Percentiles rank a stretch among this genome's conserved stretches.
Conservation (phyloP, 192 early-diverging fungal genomes). For the Coemansia sp. region DNA sequence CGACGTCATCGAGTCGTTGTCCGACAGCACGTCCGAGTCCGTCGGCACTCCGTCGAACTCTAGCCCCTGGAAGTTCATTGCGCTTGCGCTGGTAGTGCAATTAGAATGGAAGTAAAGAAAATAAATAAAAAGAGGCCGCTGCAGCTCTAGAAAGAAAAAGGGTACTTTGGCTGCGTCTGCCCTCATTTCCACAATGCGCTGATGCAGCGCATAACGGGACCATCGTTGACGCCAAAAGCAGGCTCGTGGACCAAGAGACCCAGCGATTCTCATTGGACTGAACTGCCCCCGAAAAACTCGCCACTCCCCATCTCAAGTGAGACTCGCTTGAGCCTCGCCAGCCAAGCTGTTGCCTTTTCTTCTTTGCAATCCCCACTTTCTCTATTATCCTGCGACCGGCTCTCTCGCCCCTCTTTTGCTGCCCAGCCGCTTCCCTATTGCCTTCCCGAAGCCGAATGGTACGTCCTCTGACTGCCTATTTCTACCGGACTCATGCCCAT, state of each 20-base stretch:
- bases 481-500: too few species aligned
- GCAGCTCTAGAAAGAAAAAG: neutral
- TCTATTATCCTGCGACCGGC: neutral
- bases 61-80: neutral
- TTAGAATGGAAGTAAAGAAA: neutral
- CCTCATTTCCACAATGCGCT: neutral
- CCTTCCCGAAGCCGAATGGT: neutral
- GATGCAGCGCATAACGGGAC: neutral
- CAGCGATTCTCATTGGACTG: neutral
- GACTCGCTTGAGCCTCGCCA: neutral
- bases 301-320: conserved; percentile 25
- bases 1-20: conserved; percentile 43
- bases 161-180: neutral
- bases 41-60: neutral
- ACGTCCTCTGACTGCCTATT: neutral
- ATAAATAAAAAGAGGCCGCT: neutral
- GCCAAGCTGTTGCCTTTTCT: neutral
- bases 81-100: neutral
- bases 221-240: neutral
- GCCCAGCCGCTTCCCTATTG: neutral
- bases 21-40: conserved; percentile 2
- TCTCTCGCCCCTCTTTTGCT: neutral
- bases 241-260: conserved; percentile 27
- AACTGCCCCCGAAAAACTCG: conserved; percentile 44
- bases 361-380: neutral